phyloP scores from a whole-genome alignment of 768 basidiomycete genomes.

The Pilatotrama ljubarskyi region DNA sequence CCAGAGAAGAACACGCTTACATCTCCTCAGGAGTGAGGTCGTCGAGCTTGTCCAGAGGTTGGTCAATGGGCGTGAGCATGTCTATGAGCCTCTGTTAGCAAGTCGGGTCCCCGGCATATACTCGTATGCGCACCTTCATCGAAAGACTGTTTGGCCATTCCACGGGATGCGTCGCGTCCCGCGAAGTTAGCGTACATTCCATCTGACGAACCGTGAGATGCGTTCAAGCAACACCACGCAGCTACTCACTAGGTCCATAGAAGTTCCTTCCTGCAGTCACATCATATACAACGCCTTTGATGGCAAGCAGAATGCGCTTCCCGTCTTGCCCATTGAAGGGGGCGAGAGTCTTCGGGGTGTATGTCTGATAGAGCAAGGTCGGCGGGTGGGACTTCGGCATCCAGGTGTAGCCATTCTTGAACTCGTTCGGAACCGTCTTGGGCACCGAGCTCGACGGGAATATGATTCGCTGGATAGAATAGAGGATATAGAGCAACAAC shows the following conservation, averaged over 20 bases:
- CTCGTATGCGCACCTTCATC: slow-evolving; percentile 62
- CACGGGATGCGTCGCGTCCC: slow-evolving; percentile 91
- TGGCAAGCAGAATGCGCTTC: slow-evolving; percentile 81
- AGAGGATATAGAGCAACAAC: slow-evolving; percentile 75
- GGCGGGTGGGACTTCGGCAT: slow-evolving; percentile 82
- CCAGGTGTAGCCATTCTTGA: slow-evolving; percentile 89
- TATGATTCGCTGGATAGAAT: slow-evolving; percentile 71
- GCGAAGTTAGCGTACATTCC: slow-evolving; percentile 99
- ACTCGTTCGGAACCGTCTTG: slow-evolving; percentile 58
- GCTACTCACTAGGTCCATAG: slow-evolving; percentile 85
- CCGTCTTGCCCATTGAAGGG: slow-evolving; percentile 65
- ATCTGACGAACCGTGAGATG: slow-evolving; percentile 44
- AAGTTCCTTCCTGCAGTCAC: slow-evolving; percentile 88
- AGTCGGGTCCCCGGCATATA: background rate
- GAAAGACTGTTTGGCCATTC: slow-evolving; percentile 98
- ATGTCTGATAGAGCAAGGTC: slow-evolving; percentile 73
- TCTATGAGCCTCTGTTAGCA: slow-evolving; percentile 43
- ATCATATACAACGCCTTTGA: slow-evolving; percentile 89
- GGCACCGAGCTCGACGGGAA: slow-evolving; percentile 63
- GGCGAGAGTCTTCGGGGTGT: slow-evolving; percentile 73
- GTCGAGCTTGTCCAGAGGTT: slow-evolving; percentile 79
- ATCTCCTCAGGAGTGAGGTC: slow-evolving; percentile 82
- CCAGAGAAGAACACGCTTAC: slow-evolving; percentile 44
- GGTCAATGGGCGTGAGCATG: slow-evolving; percentile 87
- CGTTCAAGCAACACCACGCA: background rate